phyloP scores from a whole-genome alignment of 2,329 filamentous ascomycete genomes.

The Fusarium floridanum region DNA sequence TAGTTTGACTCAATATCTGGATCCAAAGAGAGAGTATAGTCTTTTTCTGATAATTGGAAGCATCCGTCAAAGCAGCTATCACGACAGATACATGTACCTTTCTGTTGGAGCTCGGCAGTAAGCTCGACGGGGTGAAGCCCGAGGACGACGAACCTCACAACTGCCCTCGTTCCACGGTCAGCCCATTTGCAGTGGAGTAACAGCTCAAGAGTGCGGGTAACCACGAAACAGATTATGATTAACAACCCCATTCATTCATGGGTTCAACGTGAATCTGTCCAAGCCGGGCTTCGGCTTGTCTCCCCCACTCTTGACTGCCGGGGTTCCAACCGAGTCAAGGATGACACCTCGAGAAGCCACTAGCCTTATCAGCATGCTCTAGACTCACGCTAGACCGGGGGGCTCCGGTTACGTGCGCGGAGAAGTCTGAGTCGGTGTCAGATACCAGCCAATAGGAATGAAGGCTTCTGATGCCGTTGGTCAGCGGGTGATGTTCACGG shows the following conservation, averaged over 20 bases:
- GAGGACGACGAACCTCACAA: neutral
- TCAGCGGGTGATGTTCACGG: neutral
- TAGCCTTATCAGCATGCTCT: neutral
- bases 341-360: neutral
- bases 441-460: neutral
- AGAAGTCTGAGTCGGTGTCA: neutral
- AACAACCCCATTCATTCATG: neutral
- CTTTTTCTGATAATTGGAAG: neutral
- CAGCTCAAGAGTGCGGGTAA: neutral
- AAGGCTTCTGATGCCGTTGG: neutral
- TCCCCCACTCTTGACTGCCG: slow-evolving; percentile 1
- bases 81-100: slow-evolving; percentile 7
- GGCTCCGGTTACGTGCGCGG: neutral
- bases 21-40: neutral
- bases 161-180: neutral
- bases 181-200: neutral
- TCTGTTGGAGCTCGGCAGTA: neutral
- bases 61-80: neutral
- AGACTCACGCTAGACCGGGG: neutral
- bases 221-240: neutral
- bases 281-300: neutral
- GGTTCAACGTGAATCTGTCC: neutral
- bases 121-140: neutral
- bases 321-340: slow-evolving; percentile 3
- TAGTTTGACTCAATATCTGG: neutral